Evolutionary conservation across 192 early-diverging fungal species (phyloP), one percentile per base, ranked within the genome.

Genomic region (Backusella tuberculispora): DNA sequence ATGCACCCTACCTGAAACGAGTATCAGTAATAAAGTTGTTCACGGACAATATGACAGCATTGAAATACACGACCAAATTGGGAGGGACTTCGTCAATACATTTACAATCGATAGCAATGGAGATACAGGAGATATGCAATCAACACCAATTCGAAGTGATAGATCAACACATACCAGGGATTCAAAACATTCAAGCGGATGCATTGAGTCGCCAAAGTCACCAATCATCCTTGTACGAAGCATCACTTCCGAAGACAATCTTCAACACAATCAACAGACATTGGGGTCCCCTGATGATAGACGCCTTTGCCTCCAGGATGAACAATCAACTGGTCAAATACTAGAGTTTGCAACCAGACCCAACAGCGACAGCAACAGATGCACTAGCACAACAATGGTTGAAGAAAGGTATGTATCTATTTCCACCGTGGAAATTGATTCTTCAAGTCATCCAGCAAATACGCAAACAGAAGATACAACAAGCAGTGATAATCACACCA

Each of bases 41-140:
- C 41, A 47, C 65, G 0, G 76, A 78, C 66, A 78, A 69, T 29
- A 78, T 42, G 1, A 78, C 76, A 21, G 70, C 71, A n/a, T 12
- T 78, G 12, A 73, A 78, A 38, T 78, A 78, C 47, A 45, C 26
- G 37, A 72, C 43, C 37, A 67, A 69, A 47, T 42, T 14, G 10
- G 76, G 76, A 7, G 71, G 76, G 1, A 73, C 76, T 13, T 12
- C 71, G 8, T 78, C 76, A 9, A 6, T 34, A 13, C 9, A 48
- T 6, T 56, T 77, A 6, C 76, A 77, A 21, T 19, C 43, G 8
- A 48, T 77, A 14, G 76, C 76, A 43, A 10, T 77, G 13, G 14
- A 77, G 19, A 68, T 77, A 26, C 76, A 77, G 34, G 45, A 77
- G 12, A 0, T 77, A 17, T 72, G 44, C 47, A 48, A 66, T 19